Percentiles rank a stretch among this genome's conserved stretches.
phyloP scores from a whole-genome alignment of 805 yeast genomes.

The Maudiozyma pseudohumilis region DNA sequence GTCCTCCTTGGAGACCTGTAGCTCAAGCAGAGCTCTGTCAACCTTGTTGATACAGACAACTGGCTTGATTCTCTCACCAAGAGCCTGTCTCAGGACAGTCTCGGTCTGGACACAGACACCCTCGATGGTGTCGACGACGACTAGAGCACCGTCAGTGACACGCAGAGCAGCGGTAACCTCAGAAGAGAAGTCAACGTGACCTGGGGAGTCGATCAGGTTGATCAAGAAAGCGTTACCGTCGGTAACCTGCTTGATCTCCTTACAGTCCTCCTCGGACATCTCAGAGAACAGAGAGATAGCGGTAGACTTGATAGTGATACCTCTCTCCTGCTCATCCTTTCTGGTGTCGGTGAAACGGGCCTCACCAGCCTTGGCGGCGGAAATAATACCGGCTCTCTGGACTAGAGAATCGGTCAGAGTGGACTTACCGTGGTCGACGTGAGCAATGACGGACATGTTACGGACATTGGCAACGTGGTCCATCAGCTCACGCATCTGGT shows the following conservation, averaged over 20 bases:
- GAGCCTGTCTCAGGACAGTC: constrained; percentile 97
- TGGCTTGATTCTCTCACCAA: constrained; percentile 99
- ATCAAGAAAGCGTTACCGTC: constrained; percentile 91
- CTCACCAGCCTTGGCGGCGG: constrained; percentile 99
- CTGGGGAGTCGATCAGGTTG: constrained; percentile 99
- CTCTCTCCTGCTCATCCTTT: constrained; percentile 40
- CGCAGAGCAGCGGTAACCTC: constrained; percentile 99
- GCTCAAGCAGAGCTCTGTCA: constrained; percentile 98
- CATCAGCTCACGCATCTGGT: constrained; percentile 97
- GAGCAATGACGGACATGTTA: constrained; percentile 99
- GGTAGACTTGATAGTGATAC: constrained; percentile 98
- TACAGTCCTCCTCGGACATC: constrained; percentile 70
- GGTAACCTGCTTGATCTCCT: constrained; percentile 78
- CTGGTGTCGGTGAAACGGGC: constrained; percentile 99
- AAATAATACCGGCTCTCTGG: constrained; percentile 98
- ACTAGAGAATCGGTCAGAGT: constrained; percentile 98
- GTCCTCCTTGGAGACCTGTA: constrained; percentile 98
- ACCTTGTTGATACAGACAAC: constrained; percentile 98
- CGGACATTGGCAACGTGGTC: constrained; percentile 99
- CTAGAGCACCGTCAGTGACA: constrained; percentile 99
- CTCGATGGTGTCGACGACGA: constrained; percentile 97
- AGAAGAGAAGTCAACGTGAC: constrained; percentile 67
- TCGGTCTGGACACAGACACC: constrained; percentile 99
- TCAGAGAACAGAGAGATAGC: constrained; percentile 94
- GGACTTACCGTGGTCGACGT: constrained; percentile 99